Percentiles rank a stretch among this genome's conserved stretches.
Evolutionary conservation across 805 yeast genomes (phyloP).

Genomic region (Groenewaldozyma salmanticensis): DNA sequence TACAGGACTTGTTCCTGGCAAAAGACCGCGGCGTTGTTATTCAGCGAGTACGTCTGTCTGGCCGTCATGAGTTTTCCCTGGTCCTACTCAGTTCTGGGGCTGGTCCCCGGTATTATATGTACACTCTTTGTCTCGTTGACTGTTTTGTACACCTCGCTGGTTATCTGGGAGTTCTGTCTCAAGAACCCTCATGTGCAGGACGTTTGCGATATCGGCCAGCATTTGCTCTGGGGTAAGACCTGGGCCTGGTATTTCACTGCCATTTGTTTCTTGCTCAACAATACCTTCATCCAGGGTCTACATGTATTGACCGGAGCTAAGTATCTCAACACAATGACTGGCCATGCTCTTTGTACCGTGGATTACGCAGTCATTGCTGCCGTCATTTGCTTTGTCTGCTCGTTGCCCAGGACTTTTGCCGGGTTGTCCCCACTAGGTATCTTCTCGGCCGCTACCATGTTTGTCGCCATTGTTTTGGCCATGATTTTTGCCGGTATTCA

Average conservation of each 20-base stretch:
- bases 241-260: conserved; percentile 53
- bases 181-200: conserved; percentile 42
- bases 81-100: conserved; percentile 51
- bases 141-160: conserved; percentile 47
- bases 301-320: conserved; percentile 54
- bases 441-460: conserved; percentile 49
- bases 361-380: conserved; percentile 43
- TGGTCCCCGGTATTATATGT: conserved; percentile 47
- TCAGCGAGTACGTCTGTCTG: conserved; percentile 51
- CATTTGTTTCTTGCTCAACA: conserved; percentile 42
- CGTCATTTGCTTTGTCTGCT: conserved; percentile 39
- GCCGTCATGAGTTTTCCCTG: conserved; percentile 61
- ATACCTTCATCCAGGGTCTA: conserved; percentile 47
- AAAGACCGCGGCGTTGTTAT: conserved; percentile 48
- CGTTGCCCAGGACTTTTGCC: conserved; percentile 49
- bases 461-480: conserved; percentile 42
- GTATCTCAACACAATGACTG: conserved; percentile 45
- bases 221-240: conserved; percentile 40
- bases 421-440: conserved; percentile 42
- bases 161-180: conserved; percentile 45
- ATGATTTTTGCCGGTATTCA: conserved; percentile 47
- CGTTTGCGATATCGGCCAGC: conserved; percentile 52
- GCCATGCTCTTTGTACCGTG: conserved; percentile 42
- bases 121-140: conserved; percentile 43
- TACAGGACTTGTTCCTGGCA: conserved; percentile 49